phyloP scores from a whole-genome alignment of 2,329 filamentous ascomycete species.

The Hymenoscyphus linearis region DNA sequence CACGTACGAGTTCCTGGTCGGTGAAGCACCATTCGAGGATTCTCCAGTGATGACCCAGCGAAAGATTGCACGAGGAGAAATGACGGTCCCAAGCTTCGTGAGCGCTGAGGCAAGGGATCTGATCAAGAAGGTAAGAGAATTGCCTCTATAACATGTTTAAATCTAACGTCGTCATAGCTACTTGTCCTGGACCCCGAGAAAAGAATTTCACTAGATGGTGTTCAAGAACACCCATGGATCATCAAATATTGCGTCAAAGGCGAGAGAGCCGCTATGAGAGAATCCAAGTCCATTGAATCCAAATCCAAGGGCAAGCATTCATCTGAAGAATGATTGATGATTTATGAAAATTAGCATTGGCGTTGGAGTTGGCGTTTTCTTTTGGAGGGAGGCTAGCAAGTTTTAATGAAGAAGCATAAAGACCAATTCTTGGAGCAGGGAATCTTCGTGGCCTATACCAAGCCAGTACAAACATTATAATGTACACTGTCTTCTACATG shows the following conservation, averaged over 20 bases:
- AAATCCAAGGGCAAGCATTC: slow-evolving; percentile 24
- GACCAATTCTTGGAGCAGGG: slow-evolving; percentile 29
- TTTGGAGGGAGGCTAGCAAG: slow-evolving; percentile 9
- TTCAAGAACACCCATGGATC: slow-evolving; percentile 92
- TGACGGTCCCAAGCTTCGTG: slow-evolving; percentile 87
- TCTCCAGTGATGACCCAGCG: slow-evolving; percentile 90
- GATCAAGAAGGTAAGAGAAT: slow-evolving; percentile 71
- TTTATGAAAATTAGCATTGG: slow-evolving; percentile 20
- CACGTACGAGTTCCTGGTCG: slow-evolving; percentile 93
- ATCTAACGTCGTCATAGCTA: slow-evolving; percentile 45
- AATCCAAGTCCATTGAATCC: slow-evolving; percentile 30
- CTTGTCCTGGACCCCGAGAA: slow-evolving; percentile 92
- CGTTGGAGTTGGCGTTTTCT: slow-evolving; percentile 24
- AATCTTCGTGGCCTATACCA: slow-evolving; percentile 30
- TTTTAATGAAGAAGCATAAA: slow-evolving; percentile 6
- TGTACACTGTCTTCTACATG: slow-evolving; percentile 12
- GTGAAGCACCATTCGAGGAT: slow-evolving; percentile 95
- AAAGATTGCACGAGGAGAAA: slow-evolving; percentile 82
- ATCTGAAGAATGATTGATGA: slow-evolving; percentile 26
- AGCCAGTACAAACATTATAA: slow-evolving; percentile 23
- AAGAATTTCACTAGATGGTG: slow-evolving; percentile 81
- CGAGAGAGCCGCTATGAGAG: slow-evolving; percentile 34
- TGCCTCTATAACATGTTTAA: neutral
- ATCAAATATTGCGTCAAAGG: slow-evolving; percentile 73
- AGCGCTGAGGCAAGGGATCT: slow-evolving; percentile 86